A percentile compares a stretch with the other conserved stretches of the same genome.
These are phyloP conservation scores for Oryza australiensis DNA, from an alignment of 176 grass and related monocot species.

Conservation along the genomic window DNA sequence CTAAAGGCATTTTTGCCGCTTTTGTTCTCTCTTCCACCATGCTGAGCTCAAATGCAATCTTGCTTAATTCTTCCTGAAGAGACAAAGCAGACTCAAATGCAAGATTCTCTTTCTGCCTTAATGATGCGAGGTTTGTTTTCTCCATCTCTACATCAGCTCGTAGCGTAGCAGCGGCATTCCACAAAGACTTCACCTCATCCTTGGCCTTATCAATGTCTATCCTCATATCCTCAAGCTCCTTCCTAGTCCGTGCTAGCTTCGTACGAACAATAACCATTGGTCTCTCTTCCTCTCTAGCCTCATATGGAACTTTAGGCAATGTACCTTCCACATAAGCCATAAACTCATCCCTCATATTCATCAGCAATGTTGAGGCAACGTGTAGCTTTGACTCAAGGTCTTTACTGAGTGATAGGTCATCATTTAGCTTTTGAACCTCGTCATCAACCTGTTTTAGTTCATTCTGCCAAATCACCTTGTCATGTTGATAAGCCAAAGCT, in stretches of 20 bases:
- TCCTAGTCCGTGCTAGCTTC: conserved; percentile 26
- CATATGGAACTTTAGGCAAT: conserved; percentile 1
- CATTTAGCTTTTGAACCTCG: conserved; percentile 49
- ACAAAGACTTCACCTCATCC: conserved; percentile 57
- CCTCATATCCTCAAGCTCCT: conserved; percentile 67
- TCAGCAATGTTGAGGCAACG: conserved; percentile 44
- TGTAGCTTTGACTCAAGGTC: conserved; percentile 59
- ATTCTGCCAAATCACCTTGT: conserved; percentile 59
- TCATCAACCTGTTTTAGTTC: conserved; percentile 64
- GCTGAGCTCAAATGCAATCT: conserved; percentile 30
- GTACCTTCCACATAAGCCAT: conserved; percentile 41
- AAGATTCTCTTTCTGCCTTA: conserved; percentile 51
- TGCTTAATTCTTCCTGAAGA: conserved; percentile 60
- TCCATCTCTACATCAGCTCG: conserved; percentile 63
- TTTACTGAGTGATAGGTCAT: conserved; percentile 31
- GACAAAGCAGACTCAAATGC: conserved; percentile 38
- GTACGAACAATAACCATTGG: background rate
- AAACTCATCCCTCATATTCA: conserved; percentile 49
- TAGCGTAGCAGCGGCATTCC: conserved; percentile 56
- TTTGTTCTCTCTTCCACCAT: conserved; percentile 41
- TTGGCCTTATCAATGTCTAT: conserved; percentile 55
- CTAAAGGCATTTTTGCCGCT: conserved; percentile 39
- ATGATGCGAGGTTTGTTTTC: conserved; percentile 29
- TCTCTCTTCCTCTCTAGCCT: conserved; percentile 16
- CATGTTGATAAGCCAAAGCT: conserved; percentile 54